Evolutionary conservation across 495 filamentous ascomycete genomes (phyloP).

Genomic region (Lasiosphaeris hirsuta): DNA sequence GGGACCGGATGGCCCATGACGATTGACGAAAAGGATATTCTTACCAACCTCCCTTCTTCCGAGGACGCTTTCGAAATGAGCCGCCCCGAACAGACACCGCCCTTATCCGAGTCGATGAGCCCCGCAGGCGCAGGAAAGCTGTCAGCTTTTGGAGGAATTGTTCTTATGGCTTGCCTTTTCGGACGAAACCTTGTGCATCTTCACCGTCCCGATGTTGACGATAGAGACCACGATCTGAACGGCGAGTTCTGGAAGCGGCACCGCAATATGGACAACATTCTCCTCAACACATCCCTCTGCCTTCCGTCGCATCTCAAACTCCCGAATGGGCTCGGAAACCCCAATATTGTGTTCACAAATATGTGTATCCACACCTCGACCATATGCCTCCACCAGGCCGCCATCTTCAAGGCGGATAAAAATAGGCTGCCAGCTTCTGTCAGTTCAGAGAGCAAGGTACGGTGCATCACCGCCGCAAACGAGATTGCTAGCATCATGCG

Average conservation of each 20-base stretch:
- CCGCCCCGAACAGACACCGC: slow-evolving; percentile 64
- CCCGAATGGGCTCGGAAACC: slow-evolving; percentile 67
- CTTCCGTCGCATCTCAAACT: slow-evolving; percentile 82
- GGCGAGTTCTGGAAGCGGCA: slow-evolving; percentile 97
- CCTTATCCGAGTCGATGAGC: slow-evolving; percentile 68
- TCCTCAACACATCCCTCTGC: slow-evolving; percentile 79
- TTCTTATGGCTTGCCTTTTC: slow-evolving; percentile 82
- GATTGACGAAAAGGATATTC: slow-evolving; percentile 87
- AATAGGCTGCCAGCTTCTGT: slow-evolving; percentile 74
- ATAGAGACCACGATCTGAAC: slow-evolving; percentile 83
- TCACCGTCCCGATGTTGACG: slow-evolving; percentile 80
- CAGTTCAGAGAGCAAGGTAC: slow-evolving; percentile 81
- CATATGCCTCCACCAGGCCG: slow-evolving; percentile 96
- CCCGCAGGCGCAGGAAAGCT: slow-evolving; percentile 67
- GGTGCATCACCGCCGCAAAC: slow-evolving; percentile 89
- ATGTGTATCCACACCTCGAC: slow-evolving; percentile 97
- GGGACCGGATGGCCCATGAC: slow-evolving; percentile 97
- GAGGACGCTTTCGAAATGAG: slow-evolving; percentile 87
- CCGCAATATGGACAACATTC: slow-evolving; percentile 80
- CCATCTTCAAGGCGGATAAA: slow-evolving; percentile 95
- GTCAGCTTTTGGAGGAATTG: slow-evolving; percentile 76
- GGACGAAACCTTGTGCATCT: slow-evolving; percentile 93
- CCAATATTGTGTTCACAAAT: slow-evolving; percentile 91
- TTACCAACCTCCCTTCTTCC: slow-evolving; percentile 77
- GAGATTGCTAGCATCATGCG: slow-evolving; percentile 97